phyloP scores from a whole-genome alignment of 1,284 basidiomycete species.

The Puccinia triticina region DNA sequence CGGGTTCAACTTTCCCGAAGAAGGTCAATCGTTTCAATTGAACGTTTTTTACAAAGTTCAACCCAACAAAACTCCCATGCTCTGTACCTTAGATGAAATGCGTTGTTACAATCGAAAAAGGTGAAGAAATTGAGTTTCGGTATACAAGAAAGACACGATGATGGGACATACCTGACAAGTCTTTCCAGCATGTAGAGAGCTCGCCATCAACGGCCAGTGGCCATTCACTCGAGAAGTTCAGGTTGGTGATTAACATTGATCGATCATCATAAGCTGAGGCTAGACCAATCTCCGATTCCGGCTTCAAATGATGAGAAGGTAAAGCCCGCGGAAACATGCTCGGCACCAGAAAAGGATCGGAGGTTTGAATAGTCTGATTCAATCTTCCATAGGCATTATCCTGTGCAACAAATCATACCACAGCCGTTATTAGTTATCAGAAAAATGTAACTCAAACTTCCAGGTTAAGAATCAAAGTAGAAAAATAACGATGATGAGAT shows the following conservation, averaged over 20 bases:
- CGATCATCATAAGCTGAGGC: constrained; percentile 34
- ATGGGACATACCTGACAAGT: not conserved
- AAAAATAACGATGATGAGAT: not conserved
- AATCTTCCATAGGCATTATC: constrained; percentile 13
- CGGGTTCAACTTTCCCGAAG: constrained; percentile 2
- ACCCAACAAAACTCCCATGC: constrained; percentile 12
- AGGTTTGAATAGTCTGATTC: constrained; percentile 18
- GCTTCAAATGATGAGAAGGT: not conserved
- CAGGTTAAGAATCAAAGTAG: no score
- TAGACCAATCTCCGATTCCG: constrained; percentile 29
- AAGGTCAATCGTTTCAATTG: constrained; percentile 12
- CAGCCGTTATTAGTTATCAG: not conserved
- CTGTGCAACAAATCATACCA: not conserved
- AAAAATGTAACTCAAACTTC: not conserved
- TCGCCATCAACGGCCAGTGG: constrained; percentile 34
- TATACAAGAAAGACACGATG: not conserved
- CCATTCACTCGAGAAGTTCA: constrained; percentile 21
- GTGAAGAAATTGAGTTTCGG: not conserved
- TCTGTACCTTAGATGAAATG: not conserved
- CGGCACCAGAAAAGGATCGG: constrained; percentile 28
- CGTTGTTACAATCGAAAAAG: not conserved
- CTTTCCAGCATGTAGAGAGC: constrained; percentile 27
- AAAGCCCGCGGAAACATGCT: constrained; percentile 11
- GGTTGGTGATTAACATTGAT: constrained; percentile 38
- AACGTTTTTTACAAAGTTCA: constrained; percentile 25